A percentile compares a stretch with the other conserved stretches of the same genome.
Evolutionary conservation across 225 moss, liverwort and hornwort species (phyloP).

Genomic region (Physcomitrellopsis africana): DNA sequence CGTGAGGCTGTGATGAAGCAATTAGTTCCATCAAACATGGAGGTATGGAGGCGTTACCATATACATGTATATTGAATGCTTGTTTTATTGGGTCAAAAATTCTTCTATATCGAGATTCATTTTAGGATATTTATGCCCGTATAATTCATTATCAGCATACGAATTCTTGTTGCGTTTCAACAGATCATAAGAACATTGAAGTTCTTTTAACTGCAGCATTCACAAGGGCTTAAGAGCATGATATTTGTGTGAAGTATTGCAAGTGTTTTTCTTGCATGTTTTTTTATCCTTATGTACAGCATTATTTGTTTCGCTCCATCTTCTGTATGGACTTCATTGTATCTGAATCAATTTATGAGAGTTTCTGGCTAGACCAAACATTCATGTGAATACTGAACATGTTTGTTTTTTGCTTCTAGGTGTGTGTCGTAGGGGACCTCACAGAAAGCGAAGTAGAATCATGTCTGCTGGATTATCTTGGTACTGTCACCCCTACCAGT

Average conservation of each 20-base stretch:
- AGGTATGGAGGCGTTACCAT: conserved; percentile 55
- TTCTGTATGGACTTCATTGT: no score
- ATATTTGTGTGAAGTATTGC: no score
- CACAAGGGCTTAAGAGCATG: no score
- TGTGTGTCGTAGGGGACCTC: conserved; percentile 97
- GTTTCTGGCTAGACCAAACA: conserved; percentile 90
- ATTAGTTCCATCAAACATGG: conserved; percentile 93
- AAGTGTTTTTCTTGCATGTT: no score
- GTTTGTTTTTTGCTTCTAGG: conserved; percentile 52
- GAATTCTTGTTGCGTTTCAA: no score
- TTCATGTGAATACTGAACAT: conserved; percentile 6
- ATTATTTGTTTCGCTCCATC: no score
- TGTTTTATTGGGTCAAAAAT: neutral
- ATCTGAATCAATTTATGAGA: conserved; percentile 39
- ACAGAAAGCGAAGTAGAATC: conserved; percentile 92
- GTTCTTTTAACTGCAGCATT: no score
- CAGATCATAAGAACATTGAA: no score
- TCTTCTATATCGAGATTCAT: neutral
- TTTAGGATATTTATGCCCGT: neutral
- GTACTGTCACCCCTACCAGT: conserved; percentile 71
- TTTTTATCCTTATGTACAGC: no score
- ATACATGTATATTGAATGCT: no score
- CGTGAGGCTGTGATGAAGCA: conserved; percentile 96
- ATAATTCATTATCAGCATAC: neutral
- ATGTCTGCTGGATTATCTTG: conserved; percentile 90